phyloP scores from a whole-genome alignment of 1,284 basidiomycete genomes.

The Ganoderma sinense region DNA sequence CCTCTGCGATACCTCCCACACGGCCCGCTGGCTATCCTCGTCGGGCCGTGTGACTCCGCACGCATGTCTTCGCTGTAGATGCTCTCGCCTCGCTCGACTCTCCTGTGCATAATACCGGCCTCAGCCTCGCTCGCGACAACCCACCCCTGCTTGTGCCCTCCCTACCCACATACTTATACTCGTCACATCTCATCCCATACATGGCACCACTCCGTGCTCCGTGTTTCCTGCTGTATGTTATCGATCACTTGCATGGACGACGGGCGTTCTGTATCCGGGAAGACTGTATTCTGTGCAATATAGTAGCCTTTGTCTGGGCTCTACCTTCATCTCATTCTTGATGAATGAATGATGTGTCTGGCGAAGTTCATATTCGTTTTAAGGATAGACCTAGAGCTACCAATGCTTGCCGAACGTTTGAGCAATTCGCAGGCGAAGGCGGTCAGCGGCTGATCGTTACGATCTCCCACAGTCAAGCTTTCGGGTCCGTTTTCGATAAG shows the following conservation, averaged over 20 bases:
- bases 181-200: neutral
- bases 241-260: neutral
- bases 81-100: slow-evolving; percentile 5
- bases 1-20: neutral
- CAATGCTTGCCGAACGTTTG: no score
- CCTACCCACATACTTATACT: neutral
- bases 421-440: no score
- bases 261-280: neutral
- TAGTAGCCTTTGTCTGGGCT: no score
- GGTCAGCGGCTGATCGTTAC: neutral
- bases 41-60: neutral
- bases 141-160: neutral
- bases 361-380: no score
- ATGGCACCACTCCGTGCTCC: neutral
- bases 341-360: no score
- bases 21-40: neutral
- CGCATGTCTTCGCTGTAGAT: slow-evolving; percentile 10
- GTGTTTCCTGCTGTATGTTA: neutral
- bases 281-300: no score
- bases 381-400: no score
- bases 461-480: neutral
- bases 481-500: no score
- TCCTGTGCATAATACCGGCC: neutral
- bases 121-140: neutral
- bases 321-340: no score